These are phyloP conservation scores for Dispira simplex DNA, from an alignment of 192 early-diverging fungal species.

Conservation along the genomic window DNA sequence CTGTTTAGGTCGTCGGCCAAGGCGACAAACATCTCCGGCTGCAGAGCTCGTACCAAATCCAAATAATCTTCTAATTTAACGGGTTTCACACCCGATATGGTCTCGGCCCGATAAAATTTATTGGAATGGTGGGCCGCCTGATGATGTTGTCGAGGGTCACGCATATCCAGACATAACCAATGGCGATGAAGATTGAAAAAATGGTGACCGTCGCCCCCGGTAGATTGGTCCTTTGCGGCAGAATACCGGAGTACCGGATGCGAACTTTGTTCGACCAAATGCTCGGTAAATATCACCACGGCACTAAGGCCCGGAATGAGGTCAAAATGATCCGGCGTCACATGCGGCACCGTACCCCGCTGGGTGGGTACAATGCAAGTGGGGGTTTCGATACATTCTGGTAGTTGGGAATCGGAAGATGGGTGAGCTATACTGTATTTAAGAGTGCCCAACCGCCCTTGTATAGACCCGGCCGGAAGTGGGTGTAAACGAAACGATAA, in stretches of 20 bases:
- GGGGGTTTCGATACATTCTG: background rate
- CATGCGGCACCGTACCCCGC: background rate
- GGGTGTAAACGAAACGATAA: too few species aligned
- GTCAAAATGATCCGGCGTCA: background rate
- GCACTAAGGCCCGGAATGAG: background rate
- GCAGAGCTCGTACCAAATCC: background rate
- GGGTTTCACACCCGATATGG: background rate
- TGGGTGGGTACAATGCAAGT: background rate
- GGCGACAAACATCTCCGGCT: slow-evolving; percentile 3
- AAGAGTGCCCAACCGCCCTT: too few species aligned
- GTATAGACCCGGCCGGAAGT: too few species aligned
- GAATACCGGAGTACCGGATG: slow-evolving; percentile 1
- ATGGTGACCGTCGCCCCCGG: background rate
- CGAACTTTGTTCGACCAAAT: background rate
- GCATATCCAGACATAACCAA: slow-evolving; percentile 3
- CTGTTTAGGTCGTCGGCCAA: slow-evolving; percentile 8
- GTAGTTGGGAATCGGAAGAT: background rate
- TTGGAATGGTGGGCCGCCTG: background rate
- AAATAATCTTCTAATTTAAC: background rate
- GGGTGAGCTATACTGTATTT: too few species aligned
- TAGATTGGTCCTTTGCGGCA: background rate
- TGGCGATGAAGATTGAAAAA: background rate
- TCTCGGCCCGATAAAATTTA: slow-evolving; percentile 5
- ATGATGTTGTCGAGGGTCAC: background rate
- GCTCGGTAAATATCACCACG: background rate